Percentiles rank a stretch among this genome's conserved stretches.
Evolutionary conservation across 129 eudicot genomes (phyloP).

Genomic region (Daucus carota): DH1_v3.0 NC_030388.2:21440001-21440500

Average conservation of each 20-base stretch:
- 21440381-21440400: not conserved
- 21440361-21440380: not conserved
- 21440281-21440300: constrained; percentile 91
- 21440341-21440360: constrained; percentile 38
- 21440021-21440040: constrained; percentile 78
- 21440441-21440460: constrained; percentile 92
- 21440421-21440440: constrained; percentile 97
- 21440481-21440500: not conserved
- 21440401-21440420: constrained; percentile 20
- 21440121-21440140: not conserved
- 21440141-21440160: not conserved
- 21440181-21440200: no score
- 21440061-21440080: constrained; percentile 80
- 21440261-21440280: constrained; percentile 93
- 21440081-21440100: constrained; percentile 88
- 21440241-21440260: constrained; percentile 16
- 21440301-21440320: constrained; percentile 87
- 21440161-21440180: not conserved
- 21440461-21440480: constrained; percentile 4
- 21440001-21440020: constrained; percentile 68
- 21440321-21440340: constrained; percentile 78
- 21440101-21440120: constrained; percentile 48
- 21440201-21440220: not conserved
- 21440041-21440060: constrained; percentile 91
- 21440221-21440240: not conserved